Evolutionary conservation across 2,329 filamentous ascomycete genomes (phyloP), one percentile per base, ranked within the genome.

Genomic region (Xylaria sp.): DNA sequence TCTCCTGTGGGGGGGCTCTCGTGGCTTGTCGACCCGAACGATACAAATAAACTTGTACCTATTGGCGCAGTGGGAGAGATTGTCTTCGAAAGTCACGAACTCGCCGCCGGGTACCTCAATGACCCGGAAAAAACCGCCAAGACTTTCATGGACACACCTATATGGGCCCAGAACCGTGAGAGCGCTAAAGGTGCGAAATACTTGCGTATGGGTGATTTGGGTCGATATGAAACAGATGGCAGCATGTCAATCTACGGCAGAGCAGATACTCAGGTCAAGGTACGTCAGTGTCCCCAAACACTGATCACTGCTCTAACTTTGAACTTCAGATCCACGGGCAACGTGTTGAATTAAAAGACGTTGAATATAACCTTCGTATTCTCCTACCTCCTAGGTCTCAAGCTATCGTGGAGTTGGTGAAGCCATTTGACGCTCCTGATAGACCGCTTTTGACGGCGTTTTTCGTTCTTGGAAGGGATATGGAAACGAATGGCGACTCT

Each of bases 11-110:
- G 40, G 7, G 59, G 40, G 15, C 20, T 48, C 26, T 49, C 40
- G 40, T 61, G 59, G 59, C 59, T 61, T 61, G 44, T 49, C 17
- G 40, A 61, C 33, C 59, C 59, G 38, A 36, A 36, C 15, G 40
- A 61, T 48, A 61, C 44, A 5, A 61, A 61, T 38, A 46, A 61
- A 48, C 59, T 61, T 15, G 59, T 61, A 36, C 59, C 59, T 33
- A 61, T 61, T 6, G 59, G 59, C 17, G 59, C 59, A 28, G 26
- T 49, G 7, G 59, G 59, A 46, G 59, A 61, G 44, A 49, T 61
- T 49, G 28, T 61, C 59, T 61, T 61, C 33, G 59, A 61, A 49
- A 49, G 59, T 49, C 59, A 46, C 20, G 59, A 48, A 13, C 40
- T 61, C n/a, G 59, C 40, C 40, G 40, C 40, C 10, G 59, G 44